phyloP scores from a whole-genome alignment of 176 grass and related monocot genomes.

The Rhynchospora tenuis region DNA sequence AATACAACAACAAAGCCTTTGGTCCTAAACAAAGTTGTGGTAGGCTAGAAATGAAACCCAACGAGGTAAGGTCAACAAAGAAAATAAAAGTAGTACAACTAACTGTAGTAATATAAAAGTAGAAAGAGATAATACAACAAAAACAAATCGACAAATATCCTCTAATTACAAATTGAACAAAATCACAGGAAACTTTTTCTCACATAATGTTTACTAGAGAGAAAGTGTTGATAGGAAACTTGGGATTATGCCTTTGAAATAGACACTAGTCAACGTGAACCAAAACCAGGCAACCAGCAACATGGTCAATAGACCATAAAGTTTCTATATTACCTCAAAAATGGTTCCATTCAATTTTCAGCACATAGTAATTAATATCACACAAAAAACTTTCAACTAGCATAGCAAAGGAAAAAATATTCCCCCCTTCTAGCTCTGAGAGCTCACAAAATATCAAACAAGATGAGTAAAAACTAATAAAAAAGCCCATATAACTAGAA shows the following conservation, averaged over 20 bases:
- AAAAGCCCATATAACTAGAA: background rate
- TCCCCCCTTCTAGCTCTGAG: background rate
- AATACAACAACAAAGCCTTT: background rate
- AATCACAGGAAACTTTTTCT: background rate
- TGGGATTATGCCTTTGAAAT: background rate
- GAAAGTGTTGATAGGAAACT: background rate
- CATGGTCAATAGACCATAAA: background rate
- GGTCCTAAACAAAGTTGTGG: too few relatives aligned
- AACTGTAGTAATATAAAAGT: too few relatives aligned
- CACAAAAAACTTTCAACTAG: background rate
- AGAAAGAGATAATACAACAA: background rate
- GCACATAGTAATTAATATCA: background rate
- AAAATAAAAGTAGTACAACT: too few relatives aligned
- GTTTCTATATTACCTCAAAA: background rate
- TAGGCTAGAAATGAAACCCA: too few relatives aligned
- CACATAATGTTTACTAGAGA: background rate
- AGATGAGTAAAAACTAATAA: background rate
- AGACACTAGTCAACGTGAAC: background rate
- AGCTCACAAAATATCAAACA: background rate
- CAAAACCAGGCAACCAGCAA: background rate
- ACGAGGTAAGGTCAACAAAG: too few relatives aligned
- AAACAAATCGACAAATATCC: background rate
- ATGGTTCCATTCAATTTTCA: background rate
- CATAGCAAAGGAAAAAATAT: background rate
- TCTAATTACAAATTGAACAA: background rate